Evolutionary conservation across 129 eudicot species (phyloP), one percentile per base, ranked within the genome.

Genomic region (Flaveria sonorensis): DNA sequence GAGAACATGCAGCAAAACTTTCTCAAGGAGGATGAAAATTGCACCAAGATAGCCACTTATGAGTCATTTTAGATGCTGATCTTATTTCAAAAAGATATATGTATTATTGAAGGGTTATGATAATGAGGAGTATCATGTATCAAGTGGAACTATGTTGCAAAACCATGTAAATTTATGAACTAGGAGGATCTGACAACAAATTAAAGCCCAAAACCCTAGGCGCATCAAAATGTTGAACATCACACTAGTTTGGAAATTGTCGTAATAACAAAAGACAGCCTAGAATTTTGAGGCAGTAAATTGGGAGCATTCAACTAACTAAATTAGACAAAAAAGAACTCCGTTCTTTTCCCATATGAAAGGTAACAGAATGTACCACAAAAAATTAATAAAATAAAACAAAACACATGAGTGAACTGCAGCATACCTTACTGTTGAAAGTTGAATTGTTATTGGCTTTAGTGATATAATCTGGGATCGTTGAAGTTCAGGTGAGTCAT

Each of bases 341-440:
- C 50, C 16, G 36, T 61, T 66, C 36, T 18, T 71, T 18, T 66
- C 70, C 21, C 73, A 77, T 55, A 72, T 53, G 61, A 36, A 77
- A 36, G 56, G 43, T 56, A 39, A 55, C 23, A 43, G 24, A 68
- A 62, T 64, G 73, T 11, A 13, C 61, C 43, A 74, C 60, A 30
- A 46, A 76, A 13, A 46, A 28, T 3, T 43, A 45, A 45, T 8
- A 45, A 45, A 45, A 45, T 45, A 45, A 45, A 45, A 45, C 7
- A 19, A 26, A 15, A 20, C 72, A 63, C 40, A 70, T 62, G 64
- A 71, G 80, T 45, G 68, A 81, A 39, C 23, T 63, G 59, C 21
- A 18, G 18, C 81, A 59, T 84, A 95, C 99, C 99, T 95, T 57
- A 76, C 39, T 23, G 86, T 85, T 71, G 88, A 77, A 55, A 88